Percentiles rank a stretch among this genome's conserved stretches.
Conservation (phyloP, 2,329 filamentous ascomycete genomes). For the Coleophoma crateriformis region DNA sequence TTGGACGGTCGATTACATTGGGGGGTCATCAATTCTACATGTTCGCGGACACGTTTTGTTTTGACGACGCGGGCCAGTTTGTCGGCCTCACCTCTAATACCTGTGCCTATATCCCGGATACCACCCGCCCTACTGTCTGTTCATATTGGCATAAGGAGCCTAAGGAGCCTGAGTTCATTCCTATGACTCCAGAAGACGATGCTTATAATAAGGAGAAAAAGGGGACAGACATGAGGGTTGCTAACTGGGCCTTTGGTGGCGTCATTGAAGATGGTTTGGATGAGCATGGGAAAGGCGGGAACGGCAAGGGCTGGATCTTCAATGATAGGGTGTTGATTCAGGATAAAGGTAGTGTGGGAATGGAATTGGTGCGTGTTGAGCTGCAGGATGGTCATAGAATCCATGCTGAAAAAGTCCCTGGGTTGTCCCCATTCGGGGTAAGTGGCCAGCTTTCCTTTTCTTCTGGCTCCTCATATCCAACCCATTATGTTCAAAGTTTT, state of each 20-base stretch:
- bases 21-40: conserved; percentile 1
- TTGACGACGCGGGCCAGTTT: not conserved
- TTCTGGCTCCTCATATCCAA: not conserved
- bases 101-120: conserved; percentile 3
- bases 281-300: conserved; percentile 1
- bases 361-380: conserved; percentile 3
- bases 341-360: not conserved
- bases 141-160: conserved; percentile 1
- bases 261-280: conserved; percentile 2
- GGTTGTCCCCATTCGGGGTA: conserved; percentile 1
- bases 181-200: not conserved
- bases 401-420: conserved; percentile 1
- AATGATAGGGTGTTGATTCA: conserved; percentile 2
- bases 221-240: conserved; percentile 1
- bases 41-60: conserved; percentile 3
- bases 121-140: not conserved
- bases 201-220: conserved; percentile 1
- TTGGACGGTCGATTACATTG: not conserved
- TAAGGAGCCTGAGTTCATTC: conserved; percentile 3
- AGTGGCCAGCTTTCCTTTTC: not conserved
- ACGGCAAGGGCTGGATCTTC: conserved; percentile 2
- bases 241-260: conserved; percentile 4
- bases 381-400: not conserved
- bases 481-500: not conserved
- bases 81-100: conserved; percentile 1